phyloP scores from a whole-genome alignment of 805 yeast species.

The Hanseniaspora guilliermondii region DNA sequence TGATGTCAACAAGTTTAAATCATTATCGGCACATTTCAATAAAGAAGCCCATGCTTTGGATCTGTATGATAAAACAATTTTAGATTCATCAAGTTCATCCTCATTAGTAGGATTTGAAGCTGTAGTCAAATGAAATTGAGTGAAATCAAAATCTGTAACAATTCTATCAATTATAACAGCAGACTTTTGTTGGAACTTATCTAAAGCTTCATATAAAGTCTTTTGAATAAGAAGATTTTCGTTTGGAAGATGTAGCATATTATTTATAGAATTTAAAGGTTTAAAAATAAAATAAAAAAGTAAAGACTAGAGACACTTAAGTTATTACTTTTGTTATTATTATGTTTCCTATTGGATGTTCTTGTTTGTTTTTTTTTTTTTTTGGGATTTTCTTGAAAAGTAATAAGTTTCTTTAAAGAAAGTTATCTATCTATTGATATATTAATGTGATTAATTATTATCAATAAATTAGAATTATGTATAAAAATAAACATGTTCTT shows the following conservation, averaged over 20 bases:
- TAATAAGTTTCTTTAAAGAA: too few relatives aligned
- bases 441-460: too few relatives aligned
- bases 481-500: too few relatives aligned
- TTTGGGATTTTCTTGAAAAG: background rate
- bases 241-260: constrained; percentile 79
- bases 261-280: background rate
- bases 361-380: background rate
- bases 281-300: background rate
- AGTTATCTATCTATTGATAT: too few relatives aligned
- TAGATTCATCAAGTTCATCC: constrained; percentile 32
- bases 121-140: constrained; percentile 81
- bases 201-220: constrained; percentile 52
- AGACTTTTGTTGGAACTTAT: constrained; percentile 19
- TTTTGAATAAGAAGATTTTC: constrained; percentile 73
- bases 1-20: constrained; percentile 19
- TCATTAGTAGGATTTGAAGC: constrained; percentile 31
- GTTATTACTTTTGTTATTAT: background rate
- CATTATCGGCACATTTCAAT: constrained; percentile 3
- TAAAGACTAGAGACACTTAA: background rate
- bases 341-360: too few relatives aligned
- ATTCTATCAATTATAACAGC: constrained; percentile 57
- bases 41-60: constrained; percentile 27
- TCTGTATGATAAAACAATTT: constrained; percentile 22
- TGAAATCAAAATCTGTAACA: constrained; percentile 89
- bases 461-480: too few relatives aligned